Evolutionary conservation across 371 early-diverging fungal species (phyloP).

Genomic region (Sporodiniella umbellata): DNA sequence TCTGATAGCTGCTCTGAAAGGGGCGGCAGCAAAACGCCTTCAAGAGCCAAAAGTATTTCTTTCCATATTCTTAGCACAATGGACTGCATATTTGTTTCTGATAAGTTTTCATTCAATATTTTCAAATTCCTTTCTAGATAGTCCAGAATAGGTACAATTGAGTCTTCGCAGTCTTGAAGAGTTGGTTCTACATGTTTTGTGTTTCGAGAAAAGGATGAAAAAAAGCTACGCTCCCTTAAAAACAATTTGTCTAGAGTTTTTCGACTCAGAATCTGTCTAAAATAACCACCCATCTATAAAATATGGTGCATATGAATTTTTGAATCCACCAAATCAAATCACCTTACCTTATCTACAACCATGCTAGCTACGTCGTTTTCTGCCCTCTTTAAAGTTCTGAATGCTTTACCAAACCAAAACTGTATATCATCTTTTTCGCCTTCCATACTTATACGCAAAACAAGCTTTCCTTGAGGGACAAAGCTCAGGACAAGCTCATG

Average conservation of each 20-base stretch:
- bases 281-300: constrained; percentile 51
- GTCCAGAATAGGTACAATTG: constrained; percentile 75
- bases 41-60: constrained; percentile 73
- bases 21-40: constrained; percentile 77
- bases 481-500: constrained; percentile 84
- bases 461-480: constrained; percentile 79
- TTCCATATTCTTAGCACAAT: constrained; percentile 85
- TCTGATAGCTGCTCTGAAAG: constrained; percentile 64
- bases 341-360: constrained; percentile 66
- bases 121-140: constrained; percentile 86
- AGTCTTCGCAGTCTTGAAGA: constrained; percentile 73
- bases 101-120: constrained; percentile 71
- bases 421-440: constrained; percentile 91
- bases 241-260: constrained; percentile 36
- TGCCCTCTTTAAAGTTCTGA: constrained; percentile 72
- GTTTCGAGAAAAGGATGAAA: constrained; percentile 34
- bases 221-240: constrained; percentile 42
- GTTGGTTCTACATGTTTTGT: constrained; percentile 37
- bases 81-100: constrained; percentile 75
- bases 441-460: constrained; percentile 83
- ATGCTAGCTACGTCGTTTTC: constrained; percentile 68
- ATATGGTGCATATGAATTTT: too few species aligned
- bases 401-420: constrained; percentile 87
- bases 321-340: too few species aligned
- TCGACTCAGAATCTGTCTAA: constrained; percentile 58